Conservation (phyloP, 73 alveolate genomes). For the Paramecium pentaurelia region DNA sequence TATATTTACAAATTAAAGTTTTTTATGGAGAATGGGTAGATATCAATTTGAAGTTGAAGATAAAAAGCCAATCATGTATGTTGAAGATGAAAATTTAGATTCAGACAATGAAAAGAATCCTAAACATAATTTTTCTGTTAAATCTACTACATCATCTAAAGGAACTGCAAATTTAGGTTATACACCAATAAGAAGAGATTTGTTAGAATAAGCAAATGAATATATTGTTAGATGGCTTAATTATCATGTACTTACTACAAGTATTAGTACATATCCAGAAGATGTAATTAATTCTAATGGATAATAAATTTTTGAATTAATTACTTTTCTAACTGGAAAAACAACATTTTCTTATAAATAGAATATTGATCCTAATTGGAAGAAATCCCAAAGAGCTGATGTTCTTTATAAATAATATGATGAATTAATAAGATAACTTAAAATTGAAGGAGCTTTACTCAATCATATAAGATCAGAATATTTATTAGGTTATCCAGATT, state of each 20-base stretch:
- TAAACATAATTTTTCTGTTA: conserved; percentile 51
- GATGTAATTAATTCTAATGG: conserved; percentile 93
- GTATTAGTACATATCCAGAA: conserved; percentile 87
- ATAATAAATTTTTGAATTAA: conserved; percentile 82
- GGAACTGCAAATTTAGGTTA: conserved; percentile 91
- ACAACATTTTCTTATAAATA: conserved; percentile 89
- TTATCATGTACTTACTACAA: conserved; percentile 71
- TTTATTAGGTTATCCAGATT: conserved; percentile 80
- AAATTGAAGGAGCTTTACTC: conserved; percentile 95
- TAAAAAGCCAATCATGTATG: conserved; percentile 64
- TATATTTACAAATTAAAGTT: conserved; percentile 84
- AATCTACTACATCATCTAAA: conserved; percentile 67
- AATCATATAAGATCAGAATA: conserved; percentile 96
- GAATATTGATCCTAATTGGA: conserved; percentile 64
- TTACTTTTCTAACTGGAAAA: conserved; percentile 92
- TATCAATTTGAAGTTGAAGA: conserved; percentile 76
- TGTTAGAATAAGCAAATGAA: conserved; percentile 87
- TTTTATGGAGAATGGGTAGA: conserved; percentile 85
- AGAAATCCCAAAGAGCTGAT: conserved; percentile 75
- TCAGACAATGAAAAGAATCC: conserved; percentile 72
- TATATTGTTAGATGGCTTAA: conserved; percentile 92
- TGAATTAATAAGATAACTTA: conserved; percentile 86
- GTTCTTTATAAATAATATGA: conserved; percentile 82
- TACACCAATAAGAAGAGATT: conserved; percentile 83
- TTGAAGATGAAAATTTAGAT: conserved; percentile 76